A percentile compares a stretch with the other conserved stretches of the same genome.
Evolutionary conservation across 805 yeast genomes (phyloP).

Genomic region (Candida coleopterorum): DNA sequence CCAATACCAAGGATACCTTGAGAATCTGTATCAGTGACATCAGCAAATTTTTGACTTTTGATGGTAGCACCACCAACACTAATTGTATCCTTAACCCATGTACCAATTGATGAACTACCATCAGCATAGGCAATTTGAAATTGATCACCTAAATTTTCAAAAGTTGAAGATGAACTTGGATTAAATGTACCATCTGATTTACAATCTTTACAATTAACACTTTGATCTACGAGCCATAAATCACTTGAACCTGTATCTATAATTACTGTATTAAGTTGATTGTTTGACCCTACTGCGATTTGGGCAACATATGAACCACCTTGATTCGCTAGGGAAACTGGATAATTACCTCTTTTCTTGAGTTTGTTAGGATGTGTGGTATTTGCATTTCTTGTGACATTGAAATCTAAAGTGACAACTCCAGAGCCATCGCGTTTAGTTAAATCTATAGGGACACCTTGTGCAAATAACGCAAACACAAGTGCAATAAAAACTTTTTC

Average conservation of each 20-base stretch:
- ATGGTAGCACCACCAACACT: constrained; percentile 11
- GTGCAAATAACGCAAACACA: constrained; percentile 6
- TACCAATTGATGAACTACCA: constrained; percentile 11
- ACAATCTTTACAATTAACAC: constrained; percentile 17
- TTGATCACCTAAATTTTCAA: constrained; percentile 4
- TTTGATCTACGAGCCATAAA: constrained; percentile 22
- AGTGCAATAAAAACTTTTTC: constrained; percentile 3
- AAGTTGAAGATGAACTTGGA: constrained; percentile 8
- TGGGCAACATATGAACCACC: constrained; percentile 4
- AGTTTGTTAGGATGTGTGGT: neutral
- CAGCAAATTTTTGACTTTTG: constrained; percentile 16
- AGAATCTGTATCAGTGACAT: constrained; percentile 46
- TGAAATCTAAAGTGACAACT: constrained; percentile 8
- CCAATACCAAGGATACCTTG: constrained; percentile 77
- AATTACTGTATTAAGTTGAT: constrained; percentile 14
- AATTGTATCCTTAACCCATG: constrained; percentile 14
- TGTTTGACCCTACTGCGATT: constrained; percentile 12
- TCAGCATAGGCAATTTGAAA: constrained; percentile 11
- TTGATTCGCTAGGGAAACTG: constrained; percentile 3
- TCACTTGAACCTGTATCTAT: constrained; percentile 26
- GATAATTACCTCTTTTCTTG: constrained; percentile 1
- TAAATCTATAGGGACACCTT: constrained; percentile 1
- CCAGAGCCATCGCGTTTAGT: constrained; percentile 7
- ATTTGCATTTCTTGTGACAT: constrained; percentile 4
- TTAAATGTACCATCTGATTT: constrained; percentile 12